A percentile compares a stretch with the other conserved stretches of the same genome.
phyloP scores from a whole-genome alignment of 2,329 filamentous ascomycete species.

The Erysiphe pulchra region DNA sequence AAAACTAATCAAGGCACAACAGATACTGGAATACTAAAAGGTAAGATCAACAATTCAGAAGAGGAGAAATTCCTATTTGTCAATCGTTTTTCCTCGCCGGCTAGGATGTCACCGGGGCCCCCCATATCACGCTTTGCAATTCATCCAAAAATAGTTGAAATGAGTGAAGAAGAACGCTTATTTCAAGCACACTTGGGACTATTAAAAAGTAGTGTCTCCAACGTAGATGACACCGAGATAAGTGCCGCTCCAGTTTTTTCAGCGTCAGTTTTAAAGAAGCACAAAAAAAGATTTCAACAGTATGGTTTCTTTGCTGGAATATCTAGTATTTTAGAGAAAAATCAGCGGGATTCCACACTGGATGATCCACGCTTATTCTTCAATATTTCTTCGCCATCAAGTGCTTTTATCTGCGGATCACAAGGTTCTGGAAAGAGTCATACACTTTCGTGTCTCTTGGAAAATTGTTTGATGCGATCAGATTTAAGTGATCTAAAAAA shows the following conservation, averaged over 20 bases:
- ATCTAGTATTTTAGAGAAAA: slow-evolving; percentile 1
- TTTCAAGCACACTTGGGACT: not conserved
- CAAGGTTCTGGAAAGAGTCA: slow-evolving; percentile 37
- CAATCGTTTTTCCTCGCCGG: no score
- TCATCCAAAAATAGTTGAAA: not conserved
- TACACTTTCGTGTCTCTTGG: slow-evolving; percentile 27
- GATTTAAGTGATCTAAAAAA: slow-evolving; percentile 18
- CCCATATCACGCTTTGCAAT: not conserved
- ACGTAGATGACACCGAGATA: not conserved
- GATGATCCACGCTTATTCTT: slow-evolving; percentile 16
- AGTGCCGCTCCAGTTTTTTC: slow-evolving; percentile 6
- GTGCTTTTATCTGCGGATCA: slow-evolving; percentile 34
- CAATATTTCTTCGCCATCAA: slow-evolving; percentile 29
- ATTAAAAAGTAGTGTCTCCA: not conserved
- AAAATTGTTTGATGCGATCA: slow-evolving; percentile 16
- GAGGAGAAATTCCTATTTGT: no score
- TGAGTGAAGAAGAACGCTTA: not conserved
- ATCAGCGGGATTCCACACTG: not conserved
- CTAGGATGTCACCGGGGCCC: no score
- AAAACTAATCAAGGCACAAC: no score
- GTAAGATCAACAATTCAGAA: no score
- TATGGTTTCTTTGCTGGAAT: slow-evolving; percentile 8
- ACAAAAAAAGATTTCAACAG: slow-evolving; percentile 4
- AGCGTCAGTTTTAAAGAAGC: slow-evolving; percentile 4
- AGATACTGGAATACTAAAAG: no score